Base-by-base conservation (phyloP, 257 asterid genomes). In the Gentiana straminea region DNA sequence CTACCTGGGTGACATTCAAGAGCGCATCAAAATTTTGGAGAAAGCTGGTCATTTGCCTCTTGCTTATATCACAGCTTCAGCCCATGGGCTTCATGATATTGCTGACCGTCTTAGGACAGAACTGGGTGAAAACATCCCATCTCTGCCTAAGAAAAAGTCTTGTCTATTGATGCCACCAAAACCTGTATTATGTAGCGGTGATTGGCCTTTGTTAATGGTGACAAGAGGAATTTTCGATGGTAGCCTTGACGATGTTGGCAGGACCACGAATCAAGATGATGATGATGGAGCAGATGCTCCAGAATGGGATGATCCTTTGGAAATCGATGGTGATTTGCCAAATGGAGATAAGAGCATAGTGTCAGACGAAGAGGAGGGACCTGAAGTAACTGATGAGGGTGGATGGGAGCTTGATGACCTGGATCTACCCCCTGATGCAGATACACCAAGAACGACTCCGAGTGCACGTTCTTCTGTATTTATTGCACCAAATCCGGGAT, bases 401-500 rank as follows among this genome's bases (percentile, higher is more conserved):
- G 98, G 98, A 55, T 91, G 98, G 98, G 98, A 83, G 68, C 86
- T 86, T 6, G 96, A 87, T 76, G 96, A 87, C 73, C 75, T 91
- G 58, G 98, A 91, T 70, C 81, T 91, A 64, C 98, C 95, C 12
- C 76, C 87, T 11, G 98, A 86, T 57, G 59, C 81, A 13, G 96
- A 83, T 59, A 84, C 95, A 0, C 95, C 98, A 7, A 87, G 70
- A 68, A 57, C 81, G 7, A 61, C 46, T 45, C 51, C 73, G 3
- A 72, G 68, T 49, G 65, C 82, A 32, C 91, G 94, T 2, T 78
- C 96, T 41, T 70, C 86, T 49, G 75, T 79, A 3, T 84, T 86
- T 50, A 76, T 79, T n/a, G 62, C 88, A 43, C 98, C 98, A 24
- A 81, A 85, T 7, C 86, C 79, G 96, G 96, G 55, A 79, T 87